Evolutionary conservation across 108 stramenopile species (phyloP).

Genomic region (Schizochytrium sp.): DNA sequence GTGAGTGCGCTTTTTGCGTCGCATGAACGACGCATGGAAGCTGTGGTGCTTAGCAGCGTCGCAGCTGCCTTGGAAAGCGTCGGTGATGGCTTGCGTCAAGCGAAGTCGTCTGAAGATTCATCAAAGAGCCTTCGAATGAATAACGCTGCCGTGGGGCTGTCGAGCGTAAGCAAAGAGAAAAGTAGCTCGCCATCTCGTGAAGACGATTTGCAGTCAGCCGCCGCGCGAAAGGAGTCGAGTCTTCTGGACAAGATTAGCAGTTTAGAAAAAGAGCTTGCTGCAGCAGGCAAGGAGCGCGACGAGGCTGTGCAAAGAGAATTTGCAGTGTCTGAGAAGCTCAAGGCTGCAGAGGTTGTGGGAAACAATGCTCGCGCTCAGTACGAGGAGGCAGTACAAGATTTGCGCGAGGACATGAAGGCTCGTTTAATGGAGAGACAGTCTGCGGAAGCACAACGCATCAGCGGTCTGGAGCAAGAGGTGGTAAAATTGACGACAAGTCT

Average conservation of each 20-base stretch:
- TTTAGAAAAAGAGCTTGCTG: not conserved
- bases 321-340: not conserved
- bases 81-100: too few relatives aligned
- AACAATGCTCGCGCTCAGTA: not conserved
- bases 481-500: not conserved
- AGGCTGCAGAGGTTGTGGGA: not conserved
- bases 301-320: not conserved
- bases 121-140: too few relatives aligned
- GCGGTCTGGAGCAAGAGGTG: not conserved
- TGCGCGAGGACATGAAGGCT: not conserved
- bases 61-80: too few relatives aligned
- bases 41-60: too few relatives aligned
- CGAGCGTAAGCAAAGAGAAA: too few relatives aligned
- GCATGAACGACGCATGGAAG: not conserved
- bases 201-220: too few relatives aligned
- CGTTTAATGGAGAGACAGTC: not conserved
- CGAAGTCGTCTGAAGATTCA: too few relatives aligned
- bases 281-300: not conserved
- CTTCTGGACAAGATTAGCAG: not conserved
- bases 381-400: not conserved
- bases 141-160: too few relatives aligned
- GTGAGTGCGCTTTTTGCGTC: not conserved
- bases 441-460: not conserved
- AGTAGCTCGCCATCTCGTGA: too few relatives aligned
- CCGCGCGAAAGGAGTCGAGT: not conserved